Conservation (phyloP, 2,329 filamentous ascomycete species). For the Elsinoe batatas region DNA sequence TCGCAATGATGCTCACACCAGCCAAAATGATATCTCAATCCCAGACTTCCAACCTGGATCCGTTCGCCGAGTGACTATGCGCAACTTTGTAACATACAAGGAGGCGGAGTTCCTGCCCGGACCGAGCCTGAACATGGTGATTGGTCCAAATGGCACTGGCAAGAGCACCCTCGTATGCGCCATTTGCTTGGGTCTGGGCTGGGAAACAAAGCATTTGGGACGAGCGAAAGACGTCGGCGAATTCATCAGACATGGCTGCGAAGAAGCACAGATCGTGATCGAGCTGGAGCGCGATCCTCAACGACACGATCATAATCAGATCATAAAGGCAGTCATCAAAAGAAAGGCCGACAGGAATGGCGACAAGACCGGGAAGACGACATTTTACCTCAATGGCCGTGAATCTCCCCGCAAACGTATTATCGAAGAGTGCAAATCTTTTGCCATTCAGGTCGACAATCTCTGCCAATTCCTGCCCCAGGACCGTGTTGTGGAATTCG, state of each 20-base stretch:
- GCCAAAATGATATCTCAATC: constrained; percentile 13
- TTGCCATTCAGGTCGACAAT: constrained; percentile 94
- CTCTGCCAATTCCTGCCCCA: constrained; percentile 95
- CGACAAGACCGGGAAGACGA: constrained; percentile 50
- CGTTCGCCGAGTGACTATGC: constrained; percentile 76
- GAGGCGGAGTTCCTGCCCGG: constrained; percentile 84
- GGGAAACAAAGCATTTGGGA: constrained; percentile 69
- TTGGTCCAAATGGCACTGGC: constrained; percentile 95
- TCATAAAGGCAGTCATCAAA: constrained; percentile 69
- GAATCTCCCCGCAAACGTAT: constrained; percentile 53
- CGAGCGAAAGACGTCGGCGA: constrained; percentile 76
- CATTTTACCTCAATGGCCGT: constrained; percentile 67
- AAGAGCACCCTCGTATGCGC: constrained; percentile 97
- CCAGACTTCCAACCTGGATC: constrained; percentile 57
- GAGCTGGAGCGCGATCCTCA: constrained; percentile 61
- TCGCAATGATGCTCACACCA: constrained; percentile 23
- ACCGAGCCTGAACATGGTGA: constrained; percentile 94
- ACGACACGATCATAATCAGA: constrained; percentile 52
- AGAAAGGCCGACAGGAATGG: constrained; percentile 29
- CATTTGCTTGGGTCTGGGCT: constrained; percentile 86
- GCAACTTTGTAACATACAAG: constrained; percentile 91
- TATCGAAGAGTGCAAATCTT: constrained; percentile 54
- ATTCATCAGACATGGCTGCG: constrained; percentile 83
- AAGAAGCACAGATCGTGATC: constrained; percentile 75
- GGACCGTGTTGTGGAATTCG: constrained; percentile 91